A percentile compares a stretch with the other conserved stretches of the same genome.
phyloP scores from a whole-genome alignment of 2,329 filamentous ascomycete species.

The Blastomyces gilchristii region DNA sequence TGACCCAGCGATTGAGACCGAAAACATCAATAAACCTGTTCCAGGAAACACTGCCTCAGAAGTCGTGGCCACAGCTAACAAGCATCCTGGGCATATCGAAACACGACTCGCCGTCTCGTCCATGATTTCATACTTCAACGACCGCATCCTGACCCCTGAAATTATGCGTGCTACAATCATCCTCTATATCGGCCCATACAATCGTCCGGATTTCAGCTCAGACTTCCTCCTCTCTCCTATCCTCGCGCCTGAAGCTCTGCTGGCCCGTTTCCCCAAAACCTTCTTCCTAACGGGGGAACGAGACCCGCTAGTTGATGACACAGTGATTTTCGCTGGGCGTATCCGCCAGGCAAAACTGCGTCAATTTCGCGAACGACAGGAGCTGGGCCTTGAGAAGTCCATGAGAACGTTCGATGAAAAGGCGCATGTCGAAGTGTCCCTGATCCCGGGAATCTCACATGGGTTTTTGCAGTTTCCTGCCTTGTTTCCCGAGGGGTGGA shows the following conservation, averaged over 20 bases:
- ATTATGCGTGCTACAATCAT: slow-evolving; percentile 99
- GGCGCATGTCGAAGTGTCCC: slow-evolving; percentile 66
- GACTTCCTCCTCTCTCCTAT: slow-evolving; percentile 88
- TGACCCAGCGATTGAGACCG: slow-evolving; percentile 16
- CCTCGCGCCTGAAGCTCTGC: slow-evolving; percentile 71
- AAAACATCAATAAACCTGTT: slow-evolving; percentile 21
- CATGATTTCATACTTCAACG: slow-evolving; percentile 98
- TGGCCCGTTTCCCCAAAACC: slow-evolving; percentile 83
- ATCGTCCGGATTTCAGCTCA: slow-evolving; percentile 81
- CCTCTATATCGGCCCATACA: slow-evolving; percentile 86
- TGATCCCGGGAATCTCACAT: slow-evolving; percentile 83
- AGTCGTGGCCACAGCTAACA: slow-evolving; percentile 24
- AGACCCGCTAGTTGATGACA: slow-evolving; percentile 92
- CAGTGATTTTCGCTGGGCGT: slow-evolving; percentile 85
- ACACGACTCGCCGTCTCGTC: slow-evolving; percentile 88
- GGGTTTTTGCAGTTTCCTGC: slow-evolving; percentile 88
- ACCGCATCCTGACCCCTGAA: slow-evolving; percentile 85
- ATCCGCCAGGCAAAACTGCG: slow-evolving; percentile 66
- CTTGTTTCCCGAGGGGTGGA: slow-evolving; percentile 83
- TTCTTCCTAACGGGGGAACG: slow-evolving; percentile 92
- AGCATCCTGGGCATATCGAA: slow-evolving; percentile 46
- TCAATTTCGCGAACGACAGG: slow-evolving; percentile 45
- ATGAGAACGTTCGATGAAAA: slow-evolving; percentile 56
- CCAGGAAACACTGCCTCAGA: slow-evolving; percentile 29
- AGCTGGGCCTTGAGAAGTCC: slow-evolving; percentile 45